Evolutionary conservation across 2,329 filamentous ascomycete species (phyloP).

Genomic region (Teratosphaeria zuluensis): DNA sequence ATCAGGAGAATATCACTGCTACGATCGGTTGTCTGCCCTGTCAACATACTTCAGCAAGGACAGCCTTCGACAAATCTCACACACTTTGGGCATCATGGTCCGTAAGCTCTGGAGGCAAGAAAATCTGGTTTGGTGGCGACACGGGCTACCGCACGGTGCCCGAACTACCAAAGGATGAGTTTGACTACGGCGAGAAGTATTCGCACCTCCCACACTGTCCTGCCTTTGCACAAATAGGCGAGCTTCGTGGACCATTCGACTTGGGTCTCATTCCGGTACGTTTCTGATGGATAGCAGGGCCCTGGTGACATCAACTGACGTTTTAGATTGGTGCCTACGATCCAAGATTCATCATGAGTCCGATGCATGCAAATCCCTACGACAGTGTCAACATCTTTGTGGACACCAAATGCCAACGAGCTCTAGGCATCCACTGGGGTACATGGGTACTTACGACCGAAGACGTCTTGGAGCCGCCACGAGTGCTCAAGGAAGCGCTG

Average conservation of each 20-base stretch:
- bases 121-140: constrained; percentile 79
- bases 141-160: constrained; percentile 81
- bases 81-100: constrained; percentile 89
- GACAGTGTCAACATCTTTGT: constrained; percentile 84
- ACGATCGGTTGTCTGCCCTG: constrained; percentile 70
- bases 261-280: constrained; percentile 67
- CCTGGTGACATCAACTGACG: too few species aligned
- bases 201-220: constrained; percentile 60
- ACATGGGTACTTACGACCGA: constrained; percentile 77
- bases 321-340: constrained; percentile 69
- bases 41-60: constrained; percentile 70
- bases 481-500: constrained; percentile 61
- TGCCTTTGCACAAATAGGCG: constrained; percentile 75
- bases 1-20: constrained; percentile 50
- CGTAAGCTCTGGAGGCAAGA: constrained; percentile 61
- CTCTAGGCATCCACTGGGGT: constrained; percentile 88
- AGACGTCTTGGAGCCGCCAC: constrained; percentile 74
- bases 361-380: constrained; percentile 76
- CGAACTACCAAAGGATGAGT: constrained; percentile 47
- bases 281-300: too few species aligned
- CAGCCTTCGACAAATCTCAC: constrained; percentile 56
- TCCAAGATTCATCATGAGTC: constrained; percentile 62
- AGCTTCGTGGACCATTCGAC: constrained; percentile 74
- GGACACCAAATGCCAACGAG: constrained; percentile 67
- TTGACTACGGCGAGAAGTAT: constrained; percentile 64